phyloP scores from a whole-genome alignment of 345 rosid species.

The Erucastrum elatum region DNA sequence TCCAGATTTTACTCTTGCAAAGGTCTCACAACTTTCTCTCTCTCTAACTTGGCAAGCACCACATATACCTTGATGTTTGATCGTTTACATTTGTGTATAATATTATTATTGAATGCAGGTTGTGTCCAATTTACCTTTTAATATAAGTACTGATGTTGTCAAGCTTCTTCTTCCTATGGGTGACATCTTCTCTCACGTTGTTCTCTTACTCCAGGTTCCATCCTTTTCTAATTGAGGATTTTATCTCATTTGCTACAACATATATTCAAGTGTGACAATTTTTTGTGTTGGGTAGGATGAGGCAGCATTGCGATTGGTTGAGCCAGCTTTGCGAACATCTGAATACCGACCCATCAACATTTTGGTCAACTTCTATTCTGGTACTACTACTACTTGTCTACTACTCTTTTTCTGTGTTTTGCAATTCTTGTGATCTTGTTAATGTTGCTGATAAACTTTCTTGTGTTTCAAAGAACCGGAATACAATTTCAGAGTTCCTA shows the following conservation, averaged over 20 bases:
- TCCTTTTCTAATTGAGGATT: background rate
- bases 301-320: conserved; percentile 73
- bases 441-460: background rate
- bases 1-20: conserved; percentile 45
- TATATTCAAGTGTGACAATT: background rate
- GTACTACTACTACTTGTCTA: conserved; percentile 35
- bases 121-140: conserved; percentile 84
- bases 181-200: conserved; percentile 82
- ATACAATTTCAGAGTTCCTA: conserved; percentile 76
- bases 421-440: background rate
- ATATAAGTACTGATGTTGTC: conserved; percentile 81
- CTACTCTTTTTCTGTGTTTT: background rate
- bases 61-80: background rate
- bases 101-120: conserved; percentile 51
- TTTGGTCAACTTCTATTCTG: conserved; percentile 80
- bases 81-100: background rate
- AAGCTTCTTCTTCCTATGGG: conserved; percentile 56
- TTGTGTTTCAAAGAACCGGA: conserved; percentile 69
- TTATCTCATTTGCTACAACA: background rate
- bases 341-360: conserved; percentile 82
- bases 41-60: background rate
- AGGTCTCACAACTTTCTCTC: conserved; percentile 47
- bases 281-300: conserved; percentile 58
- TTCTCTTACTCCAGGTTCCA: conserved; percentile 80
- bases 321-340: conserved; percentile 55